Evolutionary conservation across 495 filamentous ascomycete species (phyloP), one percentile per base, ranked within the genome.

Genomic region (Podospora pseudocomata): DNA sequence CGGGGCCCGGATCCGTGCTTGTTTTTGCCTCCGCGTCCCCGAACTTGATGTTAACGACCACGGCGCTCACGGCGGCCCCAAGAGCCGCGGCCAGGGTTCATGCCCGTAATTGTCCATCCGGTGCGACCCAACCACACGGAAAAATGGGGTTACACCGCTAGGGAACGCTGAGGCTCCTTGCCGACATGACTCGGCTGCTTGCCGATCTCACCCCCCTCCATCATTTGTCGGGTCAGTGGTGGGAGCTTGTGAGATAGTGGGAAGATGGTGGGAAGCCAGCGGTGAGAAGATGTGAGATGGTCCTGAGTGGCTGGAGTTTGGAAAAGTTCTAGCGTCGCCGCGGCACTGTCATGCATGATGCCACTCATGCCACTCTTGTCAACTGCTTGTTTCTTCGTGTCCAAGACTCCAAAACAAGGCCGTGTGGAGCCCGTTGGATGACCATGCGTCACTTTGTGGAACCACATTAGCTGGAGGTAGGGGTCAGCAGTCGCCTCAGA

Each of bases 371-470:
- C 5, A 28, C 59, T 23, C 18, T 20, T 60, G 58, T 32, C 30
- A 23, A 23, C 23, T 23, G 23, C 23, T 23, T 23, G 23, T 23
- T 23, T 23, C 30, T 7, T 32, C 30, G 30, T 13, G 59, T 30
- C 30, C 30, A 26, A 27, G 30, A 23, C 20, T 27, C 20, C 16
- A 66, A 30, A 63, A 39, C 28, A 32, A 69, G 53, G 54, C 65
- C 63, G 55, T 54, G 68, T 63, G 57, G 58, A 32, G 34, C 60
- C 39, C 60, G 19, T 64, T 68, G 69, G 65, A 59, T 56, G 61
- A 18, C 57, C 23, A 58, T 66, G 65, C 69, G 69, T 71, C 69
- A 71, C 67, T 49, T 60, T 65, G 63, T 64, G 64, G 66, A 68
- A 66, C 68, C 53, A 32, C 64, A 9, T 7, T 4, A 20, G 16